These are phyloP conservation scores for Cyamopsis tetragonoloba DNA, from an alignment of 306 rosid species.

Conservation along the genomic window DNA sequence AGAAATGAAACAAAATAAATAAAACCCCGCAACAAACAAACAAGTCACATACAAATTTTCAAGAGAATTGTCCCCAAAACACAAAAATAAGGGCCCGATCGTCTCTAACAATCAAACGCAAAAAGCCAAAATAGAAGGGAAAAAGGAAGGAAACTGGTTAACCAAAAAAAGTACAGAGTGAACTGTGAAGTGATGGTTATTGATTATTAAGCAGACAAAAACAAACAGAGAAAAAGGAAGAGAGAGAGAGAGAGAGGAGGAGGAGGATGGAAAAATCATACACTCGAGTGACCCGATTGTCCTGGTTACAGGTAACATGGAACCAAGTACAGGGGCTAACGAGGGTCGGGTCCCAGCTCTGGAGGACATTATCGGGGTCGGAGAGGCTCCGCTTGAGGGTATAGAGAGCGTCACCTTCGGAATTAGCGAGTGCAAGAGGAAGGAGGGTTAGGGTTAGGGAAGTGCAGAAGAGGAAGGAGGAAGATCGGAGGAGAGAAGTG, in stretches of 20 bases:
- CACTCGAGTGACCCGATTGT: conserved; percentile 89
- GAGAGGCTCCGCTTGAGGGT: conserved; percentile 70
- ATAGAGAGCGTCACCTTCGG: conserved; percentile 90
- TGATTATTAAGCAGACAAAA: neutral
- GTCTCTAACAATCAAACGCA: neutral
- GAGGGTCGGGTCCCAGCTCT: conserved; percentile 98
- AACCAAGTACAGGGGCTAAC: conserved; percentile 98
- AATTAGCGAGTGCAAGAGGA: conserved; percentile 44
- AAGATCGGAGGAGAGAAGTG: conserved; percentile 10
- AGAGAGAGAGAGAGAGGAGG: neutral
- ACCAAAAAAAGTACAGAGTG: too few relatives aligned
- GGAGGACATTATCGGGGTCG: conserved; percentile 85
- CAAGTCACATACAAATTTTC: conserved; percentile 6
- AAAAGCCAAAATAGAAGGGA: neutral
- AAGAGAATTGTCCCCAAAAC: neutral
- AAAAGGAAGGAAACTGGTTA: too few relatives aligned
- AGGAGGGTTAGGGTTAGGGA: conserved; percentile 37
- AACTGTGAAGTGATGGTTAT: neutral
- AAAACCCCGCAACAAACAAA: neutral
- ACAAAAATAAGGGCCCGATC: neutral
- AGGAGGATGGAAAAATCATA: conserved; percentile 19
- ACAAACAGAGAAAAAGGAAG: neutral
- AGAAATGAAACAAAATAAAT: neutral
- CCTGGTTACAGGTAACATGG: conserved; percentile 94
- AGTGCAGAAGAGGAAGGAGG: conserved; percentile 22